Conservation (phyloP, 1,139 yeast genomes). For the Yamadazyma dendronema region DNA sequence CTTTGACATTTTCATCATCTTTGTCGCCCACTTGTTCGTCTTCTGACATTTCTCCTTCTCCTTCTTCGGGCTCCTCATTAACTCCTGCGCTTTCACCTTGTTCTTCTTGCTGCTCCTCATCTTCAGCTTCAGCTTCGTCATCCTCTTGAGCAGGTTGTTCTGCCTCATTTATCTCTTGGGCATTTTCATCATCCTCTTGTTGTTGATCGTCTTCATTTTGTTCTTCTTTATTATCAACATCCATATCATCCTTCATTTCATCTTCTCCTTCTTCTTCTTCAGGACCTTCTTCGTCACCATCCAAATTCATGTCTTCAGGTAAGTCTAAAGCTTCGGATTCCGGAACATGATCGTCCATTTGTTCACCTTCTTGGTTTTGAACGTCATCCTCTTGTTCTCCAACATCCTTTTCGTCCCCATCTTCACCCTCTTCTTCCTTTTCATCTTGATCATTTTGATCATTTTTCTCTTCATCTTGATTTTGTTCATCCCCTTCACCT, state of each 20-base stretch:
- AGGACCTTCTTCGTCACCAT: constrained; percentile 62
- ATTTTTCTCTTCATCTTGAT: constrained; percentile 30
- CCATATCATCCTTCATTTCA: constrained; percentile 26
- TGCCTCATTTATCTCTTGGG: constrained; percentile 20
- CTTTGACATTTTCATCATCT: constrained; percentile 17
- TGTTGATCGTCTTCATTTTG: constrained; percentile 27
- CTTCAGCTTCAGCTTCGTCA: constrained; percentile 21
- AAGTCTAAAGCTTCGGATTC: constrained; percentile 79
- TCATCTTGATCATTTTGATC: constrained; percentile 34
- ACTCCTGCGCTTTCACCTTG: constrained; percentile 22
- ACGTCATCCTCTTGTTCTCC: constrained; percentile 82
- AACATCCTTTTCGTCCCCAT: constrained; percentile 59
- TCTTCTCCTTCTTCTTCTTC: constrained; percentile 36
- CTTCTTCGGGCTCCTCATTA: constrained; percentile 28
- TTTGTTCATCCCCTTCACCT: constrained; percentile 39
- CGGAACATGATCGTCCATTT: constrained; percentile 69
- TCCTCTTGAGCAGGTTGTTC: constrained; percentile 21
- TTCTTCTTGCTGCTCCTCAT: constrained; percentile 21
- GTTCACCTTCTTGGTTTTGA: constrained; percentile 67
- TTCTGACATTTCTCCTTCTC: constrained; percentile 20
- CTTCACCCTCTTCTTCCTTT: constrained; percentile 44
- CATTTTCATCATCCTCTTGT: constrained; percentile 17
- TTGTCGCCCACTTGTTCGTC: constrained; percentile 13
- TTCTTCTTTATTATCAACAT: constrained; percentile 25
- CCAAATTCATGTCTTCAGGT: constrained; percentile 85